These are phyloP conservation scores for Hericium coralloides DNA, from an alignment of 768 basidiomycete species.

Conservation along the genomic window DNA sequence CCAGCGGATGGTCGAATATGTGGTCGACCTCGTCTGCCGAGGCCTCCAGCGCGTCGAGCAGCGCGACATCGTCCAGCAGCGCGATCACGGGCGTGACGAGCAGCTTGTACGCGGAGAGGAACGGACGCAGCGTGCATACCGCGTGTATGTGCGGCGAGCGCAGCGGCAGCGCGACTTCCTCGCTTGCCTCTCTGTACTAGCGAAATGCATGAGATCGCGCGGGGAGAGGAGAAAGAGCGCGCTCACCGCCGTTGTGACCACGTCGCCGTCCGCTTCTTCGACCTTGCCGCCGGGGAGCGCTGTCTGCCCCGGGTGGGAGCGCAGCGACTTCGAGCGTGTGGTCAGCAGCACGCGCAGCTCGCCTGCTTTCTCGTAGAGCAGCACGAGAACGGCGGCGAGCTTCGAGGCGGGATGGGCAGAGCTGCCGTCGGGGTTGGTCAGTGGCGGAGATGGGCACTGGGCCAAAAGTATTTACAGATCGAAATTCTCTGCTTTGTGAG, in stretches of 20 bases:
- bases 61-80: constrained; percentile 42
- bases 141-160: constrained; percentile 47
- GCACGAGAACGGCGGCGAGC: constrained; percentile 70
- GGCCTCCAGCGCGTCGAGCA: constrained; percentile 46
- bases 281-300: constrained; percentile 78
- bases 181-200: constrained; percentile 76
- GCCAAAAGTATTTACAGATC: constrained; percentile 1
- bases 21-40: constrained; percentile 61
- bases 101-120: constrained; percentile 56
- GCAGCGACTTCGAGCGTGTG: constrained; percentile 68
- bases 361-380: constrained; percentile 66
- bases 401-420: constrained; percentile 29
- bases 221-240: neutral
- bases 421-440: constrained; percentile 14
- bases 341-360: constrained; percentile 72
- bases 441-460: neutral
- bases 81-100: constrained; percentile 78
- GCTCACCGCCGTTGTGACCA: constrained; percentile 70
- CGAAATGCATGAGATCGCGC: neutral
- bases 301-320: constrained; percentile 74
- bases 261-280: constrained; percentile 54
- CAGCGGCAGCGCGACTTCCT: constrained; percentile 71
- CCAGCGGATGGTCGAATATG: constrained; percentile 76
- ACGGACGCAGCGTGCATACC: constrained; percentile 55
- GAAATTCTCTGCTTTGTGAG: constrained; percentile 1